Conservation (phyloP, 176 grass and related monocot species). For the Musa troglodytarum region DNA sequence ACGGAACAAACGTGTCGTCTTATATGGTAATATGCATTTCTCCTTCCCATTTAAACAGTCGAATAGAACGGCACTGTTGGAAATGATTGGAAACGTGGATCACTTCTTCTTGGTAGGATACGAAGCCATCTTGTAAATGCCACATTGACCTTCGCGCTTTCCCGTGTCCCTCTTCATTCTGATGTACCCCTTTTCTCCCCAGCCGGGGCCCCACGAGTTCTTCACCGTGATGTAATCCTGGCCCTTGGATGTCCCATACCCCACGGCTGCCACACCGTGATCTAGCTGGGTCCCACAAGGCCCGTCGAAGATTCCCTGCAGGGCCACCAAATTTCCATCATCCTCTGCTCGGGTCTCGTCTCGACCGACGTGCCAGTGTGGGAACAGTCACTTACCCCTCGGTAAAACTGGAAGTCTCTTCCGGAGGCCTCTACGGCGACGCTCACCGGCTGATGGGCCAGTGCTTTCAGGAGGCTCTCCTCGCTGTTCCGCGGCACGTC, state of each 20-base stretch:
- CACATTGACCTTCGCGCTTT: conserved; percentile 1
- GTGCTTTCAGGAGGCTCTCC: conserved; percentile 6
- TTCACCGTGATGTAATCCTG: conserved; percentile 12
- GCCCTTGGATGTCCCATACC: conserved; percentile 1
- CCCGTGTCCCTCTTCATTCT: conserved; percentile 15
- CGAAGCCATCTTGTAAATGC: conserved; percentile 12
- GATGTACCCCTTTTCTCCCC: conserved; percentile 10
- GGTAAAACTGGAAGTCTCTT: conserved; percentile 19
- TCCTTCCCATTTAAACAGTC: too few species aligned
- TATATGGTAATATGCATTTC: too few species aligned
- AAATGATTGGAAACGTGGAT: neutral
- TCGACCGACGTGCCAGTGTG: too few species aligned
- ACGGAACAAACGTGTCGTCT: too few species aligned
- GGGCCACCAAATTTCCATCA: neutral
- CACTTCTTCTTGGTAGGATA: conserved; percentile 2
- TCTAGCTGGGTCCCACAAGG: conserved; percentile 7
- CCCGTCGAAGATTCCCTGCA: conserved; percentile 15
- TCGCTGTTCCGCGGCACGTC: conserved; percentile 15
- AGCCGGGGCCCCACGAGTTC: conserved; percentile 12
- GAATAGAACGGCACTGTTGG: too few species aligned
- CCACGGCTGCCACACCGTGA: conserved; percentile 13
- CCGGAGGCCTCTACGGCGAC: conserved; percentile 11
- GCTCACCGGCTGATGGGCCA: conserved; percentile 13
- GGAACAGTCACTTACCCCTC: neutral
- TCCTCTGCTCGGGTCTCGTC: neutral